A percentile compares a stretch with the other conserved stretches of the same genome.
Conservation (phyloP, 495 filamentous ascomycete species). For the Hyphodiscus hymeniophilus region DNA sequence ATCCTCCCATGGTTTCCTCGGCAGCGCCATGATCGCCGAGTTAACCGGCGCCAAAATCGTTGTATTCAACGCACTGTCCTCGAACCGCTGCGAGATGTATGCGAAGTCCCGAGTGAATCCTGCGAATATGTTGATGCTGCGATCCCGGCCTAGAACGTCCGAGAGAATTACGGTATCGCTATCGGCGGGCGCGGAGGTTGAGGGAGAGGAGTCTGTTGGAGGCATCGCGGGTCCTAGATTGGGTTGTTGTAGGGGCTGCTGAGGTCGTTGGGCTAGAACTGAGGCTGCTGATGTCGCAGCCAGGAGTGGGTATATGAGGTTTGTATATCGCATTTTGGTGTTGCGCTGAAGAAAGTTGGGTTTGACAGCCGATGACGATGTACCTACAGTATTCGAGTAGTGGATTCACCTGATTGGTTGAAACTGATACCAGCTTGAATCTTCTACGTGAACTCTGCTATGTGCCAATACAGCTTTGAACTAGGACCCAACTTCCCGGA, state of each 20-base stretch:
- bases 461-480: too few relatives aligned
- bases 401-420: too few relatives aligned
- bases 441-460: too few relatives aligned
- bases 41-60: conserved; percentile 90
- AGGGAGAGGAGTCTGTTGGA: neutral
- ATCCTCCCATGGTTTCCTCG: conserved; percentile 92
- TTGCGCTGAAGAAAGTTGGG: neutral
- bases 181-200: conserved; percentile 11
- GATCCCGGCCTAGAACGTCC: conserved; percentile 78
- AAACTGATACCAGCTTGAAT: too few relatives aligned
- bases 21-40: conserved; percentile 65
- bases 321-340: conserved; percentile 16
- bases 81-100: conserved; percentile 58
- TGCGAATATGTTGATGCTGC: conserved; percentile 81
- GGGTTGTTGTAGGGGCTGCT: conserved; percentile 10
- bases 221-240: conserved; percentile 18
- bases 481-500: too few relatives aligned
- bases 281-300: conserved; percentile 9
- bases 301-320: conserved; percentile 6
- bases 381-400: too few relatives aligned
- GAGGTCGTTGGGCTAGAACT: conserved; percentile 5
- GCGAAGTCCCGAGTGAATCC: conserved; percentile 77
- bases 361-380: too few relatives aligned
- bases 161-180: conserved; percentile 38
- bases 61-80: conserved; percentile 60